phyloP scores from a whole-genome alignment of 2,329 filamentous ascomycete genomes.

The Paecilomyces fulvus region DNA sequence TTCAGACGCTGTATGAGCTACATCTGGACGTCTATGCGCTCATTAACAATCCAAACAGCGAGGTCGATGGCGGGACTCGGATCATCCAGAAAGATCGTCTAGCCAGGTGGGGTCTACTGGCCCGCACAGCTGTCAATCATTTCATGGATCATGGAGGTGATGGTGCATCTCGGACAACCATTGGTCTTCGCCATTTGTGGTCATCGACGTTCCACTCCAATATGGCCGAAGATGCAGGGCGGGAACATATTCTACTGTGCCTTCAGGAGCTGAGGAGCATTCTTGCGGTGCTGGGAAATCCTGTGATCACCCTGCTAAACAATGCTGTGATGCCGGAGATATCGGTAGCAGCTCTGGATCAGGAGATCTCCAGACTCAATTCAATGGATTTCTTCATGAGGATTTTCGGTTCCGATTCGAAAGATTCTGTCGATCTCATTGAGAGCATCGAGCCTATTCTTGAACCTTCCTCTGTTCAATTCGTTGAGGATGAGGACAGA shows the following conservation, averaged over 20 bases:
- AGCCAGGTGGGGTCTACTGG: slow-evolving; percentile 51
- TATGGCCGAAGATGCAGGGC: slow-evolving; percentile 46
- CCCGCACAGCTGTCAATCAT: slow-evolving; percentile 45
- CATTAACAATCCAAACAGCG: slow-evolving; percentile 54
- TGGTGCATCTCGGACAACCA: slow-evolving; percentile 26
- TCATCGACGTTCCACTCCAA: slow-evolving; percentile 55
- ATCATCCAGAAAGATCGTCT: slow-evolving; percentile 50
- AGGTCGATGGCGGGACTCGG: slow-evolving; percentile 44
- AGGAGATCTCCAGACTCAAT: slow-evolving; percentile 83
- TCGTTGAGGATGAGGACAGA: slow-evolving; percentile 8
- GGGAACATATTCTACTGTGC: slow-evolving; percentile 53
- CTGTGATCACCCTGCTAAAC: slow-evolving; percentile 60
- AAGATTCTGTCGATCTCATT: slow-evolving; percentile 75
- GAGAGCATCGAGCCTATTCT: slow-evolving; percentile 88
- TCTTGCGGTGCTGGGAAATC: slow-evolving; percentile 41
- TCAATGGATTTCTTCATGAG: slow-evolving; percentile 95
- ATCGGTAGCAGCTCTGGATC: slow-evolving; percentile 72
- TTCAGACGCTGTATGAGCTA: slow-evolving; percentile 56
- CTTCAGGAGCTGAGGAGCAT: slow-evolving; percentile 54
- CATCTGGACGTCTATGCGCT: slow-evolving; percentile 58
- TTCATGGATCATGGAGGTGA: slow-evolving; percentile 25
- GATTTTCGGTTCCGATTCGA: slow-evolving; percentile 74
- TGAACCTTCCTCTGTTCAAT: slow-evolving; percentile 49
- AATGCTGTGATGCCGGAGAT: slow-evolving; percentile 84
- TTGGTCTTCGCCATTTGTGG: slow-evolving; percentile 58